These are phyloP conservation scores for Abrus precatorius DNA, from an alignment of 306 rosid genomes.

Conservation along the genomic window DNA sequence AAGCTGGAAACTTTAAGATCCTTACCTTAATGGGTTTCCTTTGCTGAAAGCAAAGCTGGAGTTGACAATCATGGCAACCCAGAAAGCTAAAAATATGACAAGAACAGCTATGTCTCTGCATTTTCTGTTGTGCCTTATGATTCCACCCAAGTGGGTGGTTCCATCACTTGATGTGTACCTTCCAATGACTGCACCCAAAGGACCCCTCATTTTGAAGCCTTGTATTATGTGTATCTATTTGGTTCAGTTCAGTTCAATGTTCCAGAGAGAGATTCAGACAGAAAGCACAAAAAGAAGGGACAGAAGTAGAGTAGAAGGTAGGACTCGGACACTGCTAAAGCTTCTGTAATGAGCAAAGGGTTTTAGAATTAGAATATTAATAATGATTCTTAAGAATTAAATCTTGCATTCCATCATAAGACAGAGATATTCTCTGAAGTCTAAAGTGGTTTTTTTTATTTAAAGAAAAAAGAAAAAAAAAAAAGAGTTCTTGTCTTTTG, in stretches of 20 bases:
- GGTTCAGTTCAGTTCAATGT: constrained; percentile 49
- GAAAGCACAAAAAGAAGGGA: neutral
- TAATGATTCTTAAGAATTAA: constrained; percentile 16
- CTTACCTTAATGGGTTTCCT: constrained; percentile 90
- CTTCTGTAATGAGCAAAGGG: constrained; percentile 34
- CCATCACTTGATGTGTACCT: constrained; percentile 93
- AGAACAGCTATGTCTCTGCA: constrained; percentile 83
- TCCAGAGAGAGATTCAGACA: constrained; percentile 11
- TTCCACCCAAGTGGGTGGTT: constrained; percentile 72
- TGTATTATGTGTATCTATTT: neutral
- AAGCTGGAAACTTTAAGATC: constrained; percentile 47
- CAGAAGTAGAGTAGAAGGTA: constrained; percentile 55
- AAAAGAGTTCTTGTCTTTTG: constrained; percentile 40
- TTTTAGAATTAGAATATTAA: constrained; percentile 39
- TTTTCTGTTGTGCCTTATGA: constrained; percentile 84
- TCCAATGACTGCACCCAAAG: constrained; percentile 89
- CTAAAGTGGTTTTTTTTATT: neutral
- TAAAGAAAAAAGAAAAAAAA: neutral
- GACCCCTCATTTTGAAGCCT: constrained; percentile 81
- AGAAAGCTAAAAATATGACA: constrained; percentile 83
- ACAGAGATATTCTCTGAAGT: constrained; percentile 54
- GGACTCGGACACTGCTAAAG: constrained; percentile 34
- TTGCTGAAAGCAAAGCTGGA: constrained; percentile 96
- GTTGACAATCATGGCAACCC: constrained; percentile 97
- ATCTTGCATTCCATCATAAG: constrained; percentile 22